A percentile compares a stretch with the other conserved stretches of the same genome.
phyloP scores from a whole-genome alignment of 2,329 filamentous ascomycete genomes.

The Tolypocladium paradoxum region DNA sequence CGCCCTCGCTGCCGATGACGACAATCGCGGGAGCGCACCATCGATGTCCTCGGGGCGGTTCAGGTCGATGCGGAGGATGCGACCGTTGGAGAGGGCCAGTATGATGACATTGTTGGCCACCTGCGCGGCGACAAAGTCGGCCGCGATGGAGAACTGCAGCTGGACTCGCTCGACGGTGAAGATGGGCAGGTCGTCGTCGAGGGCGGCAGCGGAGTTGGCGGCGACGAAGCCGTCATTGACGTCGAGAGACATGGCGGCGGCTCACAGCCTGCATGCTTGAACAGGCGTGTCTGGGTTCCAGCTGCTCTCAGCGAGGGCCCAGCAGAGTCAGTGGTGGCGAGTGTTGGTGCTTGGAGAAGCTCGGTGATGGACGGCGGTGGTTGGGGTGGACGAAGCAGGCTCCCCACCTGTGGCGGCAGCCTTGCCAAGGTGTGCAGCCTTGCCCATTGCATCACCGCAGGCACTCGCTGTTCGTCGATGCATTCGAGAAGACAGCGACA shows the following conservation, averaged over 20 bases:
- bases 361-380: not conserved
- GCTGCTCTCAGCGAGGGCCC: not conserved
- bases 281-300: not conserved
- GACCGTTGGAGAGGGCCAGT: constrained; percentile 80
- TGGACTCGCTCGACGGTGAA: constrained; percentile 91
- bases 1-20: not conserved
- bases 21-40: constrained; percentile 34
- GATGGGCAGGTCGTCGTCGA: constrained; percentile 67
- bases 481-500: not conserved
- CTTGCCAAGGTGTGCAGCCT: not conserved
- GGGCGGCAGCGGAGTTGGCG: constrained; percentile 48
- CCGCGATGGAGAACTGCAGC: constrained; percentile 86
- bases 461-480: not conserved
- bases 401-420: not conserved
- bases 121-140: constrained; percentile 91
- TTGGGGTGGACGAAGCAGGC: not conserved
- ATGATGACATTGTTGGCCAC: constrained; percentile 96
- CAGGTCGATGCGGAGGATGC: constrained; percentile 87
- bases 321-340: not conserved
- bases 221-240: constrained; percentile 57
- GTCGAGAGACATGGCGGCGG: constrained; percentile 24
- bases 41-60: constrained; percentile 94
- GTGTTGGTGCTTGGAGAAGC: not conserved
- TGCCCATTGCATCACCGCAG: not conserved
- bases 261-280: constrained; percentile 8